Evolutionary conservation across 768 basidiomycete species (phyloP).

Genomic region (Pholiota conissans): DNA sequence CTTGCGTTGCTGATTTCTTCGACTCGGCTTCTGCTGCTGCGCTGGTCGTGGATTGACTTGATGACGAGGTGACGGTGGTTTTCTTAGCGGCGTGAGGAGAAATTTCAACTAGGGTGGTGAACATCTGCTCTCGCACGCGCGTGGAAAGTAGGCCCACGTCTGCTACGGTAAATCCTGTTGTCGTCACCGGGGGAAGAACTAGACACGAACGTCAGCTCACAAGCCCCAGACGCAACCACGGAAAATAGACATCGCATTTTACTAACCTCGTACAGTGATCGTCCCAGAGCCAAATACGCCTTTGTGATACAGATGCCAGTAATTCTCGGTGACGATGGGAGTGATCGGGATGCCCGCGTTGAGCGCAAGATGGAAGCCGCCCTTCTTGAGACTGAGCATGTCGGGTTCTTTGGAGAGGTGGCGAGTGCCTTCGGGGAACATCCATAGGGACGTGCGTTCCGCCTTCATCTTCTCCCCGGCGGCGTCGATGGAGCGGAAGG

Average conservation of each 20-base stretch:
- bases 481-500: conserved; percentile 71
- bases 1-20: neutral
- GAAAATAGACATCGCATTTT: neutral
- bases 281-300: conserved; percentile 75
- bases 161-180: conserved; percentile 62
- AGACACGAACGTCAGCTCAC: neutral
- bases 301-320: conserved; percentile 81
- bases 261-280: conserved; percentile 80
- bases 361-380: conserved; percentile 95
- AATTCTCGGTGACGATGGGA: conserved; percentile 93
- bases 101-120: conserved; percentile 73
- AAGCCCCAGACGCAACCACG: neutral
- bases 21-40: conserved; percentile 1
- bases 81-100: conserved; percentile 37
- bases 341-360: conserved; percentile 89
- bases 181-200: conserved; percentile 93
- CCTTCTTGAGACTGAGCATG: conserved; percentile 93
- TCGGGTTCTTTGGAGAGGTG: conserved; percentile 63
- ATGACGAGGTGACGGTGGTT: neutral
- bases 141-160: conserved; percentile 71
- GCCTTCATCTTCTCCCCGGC: conserved; percentile 81
- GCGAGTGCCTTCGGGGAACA: conserved; percentile 97
- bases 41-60: neutral
- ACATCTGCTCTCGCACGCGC: conserved; percentile 78
- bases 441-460: conserved; percentile 76